A percentile compares a stretch with the other conserved stretches of the same genome.
Conservation (phyloP, 164 flowering plant genomes). For the Vitis rotundifolia region DNA sequence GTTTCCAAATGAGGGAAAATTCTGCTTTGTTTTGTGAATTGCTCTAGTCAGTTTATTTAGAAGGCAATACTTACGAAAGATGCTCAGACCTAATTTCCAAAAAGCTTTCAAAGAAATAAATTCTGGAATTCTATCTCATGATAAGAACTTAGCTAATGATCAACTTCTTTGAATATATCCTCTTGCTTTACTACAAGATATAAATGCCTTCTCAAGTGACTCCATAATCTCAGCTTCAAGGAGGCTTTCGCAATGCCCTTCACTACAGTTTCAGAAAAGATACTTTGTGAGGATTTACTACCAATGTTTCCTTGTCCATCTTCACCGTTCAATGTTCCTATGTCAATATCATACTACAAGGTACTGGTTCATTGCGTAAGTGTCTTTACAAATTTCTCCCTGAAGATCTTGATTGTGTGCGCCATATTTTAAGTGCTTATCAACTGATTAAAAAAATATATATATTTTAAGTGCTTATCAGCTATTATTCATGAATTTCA, state of each 20-base stretch:
- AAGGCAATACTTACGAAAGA: too few species aligned
- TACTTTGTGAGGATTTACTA: constrained; percentile 58
- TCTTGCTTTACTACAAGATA: neutral
- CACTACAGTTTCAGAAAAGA: constrained; percentile 65
- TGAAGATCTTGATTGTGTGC: too few species aligned
- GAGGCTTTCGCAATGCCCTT: constrained; percentile 84
- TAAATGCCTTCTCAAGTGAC: constrained; percentile 10
- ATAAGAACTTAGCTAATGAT: too few species aligned
- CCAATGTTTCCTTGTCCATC: constrained; percentile 67
- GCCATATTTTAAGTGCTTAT: neutral
- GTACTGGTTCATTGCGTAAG: constrained; percentile 32
- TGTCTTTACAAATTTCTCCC: neutral
- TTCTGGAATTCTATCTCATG: too few species aligned
- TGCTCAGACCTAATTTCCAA: too few species aligned
- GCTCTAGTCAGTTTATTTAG: too few species aligned
- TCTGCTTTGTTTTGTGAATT: too few species aligned
- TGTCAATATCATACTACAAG: constrained; percentile 77
- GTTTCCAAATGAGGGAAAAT: neutral
- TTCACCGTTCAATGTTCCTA: constrained; percentile 42
- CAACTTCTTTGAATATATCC: too few species aligned
- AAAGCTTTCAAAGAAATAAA: too few species aligned
- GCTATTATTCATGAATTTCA: neutral
- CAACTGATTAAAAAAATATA: too few species aligned
- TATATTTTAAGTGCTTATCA: neutral
- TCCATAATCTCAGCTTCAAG: constrained; percentile 66